These are phyloP conservation scores for Lactarius hatsudake DNA, from an alignment of 768 basidiomycete genomes.

Conservation along the genomic window DNA sequence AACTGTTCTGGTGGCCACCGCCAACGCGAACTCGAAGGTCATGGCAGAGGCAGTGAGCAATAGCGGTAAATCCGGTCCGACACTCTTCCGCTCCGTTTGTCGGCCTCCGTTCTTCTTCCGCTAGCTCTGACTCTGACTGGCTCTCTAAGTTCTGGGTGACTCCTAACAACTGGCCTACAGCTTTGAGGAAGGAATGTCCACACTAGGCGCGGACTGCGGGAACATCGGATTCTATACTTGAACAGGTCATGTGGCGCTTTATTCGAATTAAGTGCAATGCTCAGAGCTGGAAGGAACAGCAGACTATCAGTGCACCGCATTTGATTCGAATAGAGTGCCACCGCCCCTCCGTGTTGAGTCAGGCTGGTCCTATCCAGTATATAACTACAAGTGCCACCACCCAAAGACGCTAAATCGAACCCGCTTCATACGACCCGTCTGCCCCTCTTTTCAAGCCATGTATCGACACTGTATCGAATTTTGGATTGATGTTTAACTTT, in stretches of 20 bases:
- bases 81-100: neutral
- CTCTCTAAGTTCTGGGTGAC: neutral
- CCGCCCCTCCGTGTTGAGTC: conserved; percentile 11
- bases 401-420: neutral
- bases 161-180: neutral
- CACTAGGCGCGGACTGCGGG: neutral
- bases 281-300: neutral
- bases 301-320: neutral
- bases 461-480: neutral
- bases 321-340: conserved; percentile 6
- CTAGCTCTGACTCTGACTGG: neutral
- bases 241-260: neutral
- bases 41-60: neutral
- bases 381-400: neutral
- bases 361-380: neutral
- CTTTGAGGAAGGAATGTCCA: neutral
- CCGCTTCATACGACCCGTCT: conserved; percentile 3
- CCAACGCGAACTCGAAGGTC: conserved; percentile 22
- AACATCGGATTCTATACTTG: neutral
- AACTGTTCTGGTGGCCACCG: conserved; percentile 49
- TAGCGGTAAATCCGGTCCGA: neutral
- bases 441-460: neutral
- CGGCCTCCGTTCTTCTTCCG: neutral
- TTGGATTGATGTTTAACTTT: conserved; percentile 11
- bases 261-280: neutral